phyloP scores from a whole-genome alignment of 176 grass and related monocot genomes.

The Elaeis guineensis region DNA sequence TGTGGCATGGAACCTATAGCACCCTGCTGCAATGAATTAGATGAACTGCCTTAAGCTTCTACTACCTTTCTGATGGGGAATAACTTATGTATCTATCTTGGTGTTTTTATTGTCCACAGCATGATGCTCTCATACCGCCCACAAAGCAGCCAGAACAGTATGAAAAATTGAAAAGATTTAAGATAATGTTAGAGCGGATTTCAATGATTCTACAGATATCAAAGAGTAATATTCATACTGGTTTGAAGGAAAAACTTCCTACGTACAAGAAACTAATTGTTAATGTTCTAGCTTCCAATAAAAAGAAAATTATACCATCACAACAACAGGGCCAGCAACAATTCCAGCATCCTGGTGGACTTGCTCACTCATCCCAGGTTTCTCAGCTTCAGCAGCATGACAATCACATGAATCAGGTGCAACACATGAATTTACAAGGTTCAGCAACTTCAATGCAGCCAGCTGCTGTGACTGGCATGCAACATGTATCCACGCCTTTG shows the following conservation, averaged over 20 bases:
- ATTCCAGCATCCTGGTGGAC: constrained; percentile 42
- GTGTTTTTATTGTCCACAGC: constrained; percentile 1
- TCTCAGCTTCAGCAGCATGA: constrained; percentile 45
- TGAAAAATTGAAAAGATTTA: constrained; percentile 62
- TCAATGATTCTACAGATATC: constrained; percentile 36
- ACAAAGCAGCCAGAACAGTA: constrained; percentile 39
- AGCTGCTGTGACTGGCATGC: constrained; percentile 32
- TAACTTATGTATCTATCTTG: too few relatives aligned
- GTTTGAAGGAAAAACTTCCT: constrained; percentile 46
- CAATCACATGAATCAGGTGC: constrained; percentile 43
- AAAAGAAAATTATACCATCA: constrained; percentile 30
- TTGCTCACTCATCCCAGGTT: constrained; percentile 44
- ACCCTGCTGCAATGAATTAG: background rate
- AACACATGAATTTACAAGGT: constrained; percentile 45
- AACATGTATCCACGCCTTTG: constrained; percentile 51
- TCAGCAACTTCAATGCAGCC: constrained; percentile 38
- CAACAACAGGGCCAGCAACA: constrained; percentile 34
- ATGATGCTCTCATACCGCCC: constrained; percentile 32
- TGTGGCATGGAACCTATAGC: background rate
- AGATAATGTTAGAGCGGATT: constrained; percentile 36
- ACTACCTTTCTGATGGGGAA: too few relatives aligned
- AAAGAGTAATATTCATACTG: constrained; percentile 40
- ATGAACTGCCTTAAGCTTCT: background rate
- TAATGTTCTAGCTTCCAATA: constrained; percentile 42
- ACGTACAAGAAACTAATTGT: constrained; percentile 54